phyloP scores from a whole-genome alignment of 768 basidiomycete species.

The Russula abietina region DNA sequence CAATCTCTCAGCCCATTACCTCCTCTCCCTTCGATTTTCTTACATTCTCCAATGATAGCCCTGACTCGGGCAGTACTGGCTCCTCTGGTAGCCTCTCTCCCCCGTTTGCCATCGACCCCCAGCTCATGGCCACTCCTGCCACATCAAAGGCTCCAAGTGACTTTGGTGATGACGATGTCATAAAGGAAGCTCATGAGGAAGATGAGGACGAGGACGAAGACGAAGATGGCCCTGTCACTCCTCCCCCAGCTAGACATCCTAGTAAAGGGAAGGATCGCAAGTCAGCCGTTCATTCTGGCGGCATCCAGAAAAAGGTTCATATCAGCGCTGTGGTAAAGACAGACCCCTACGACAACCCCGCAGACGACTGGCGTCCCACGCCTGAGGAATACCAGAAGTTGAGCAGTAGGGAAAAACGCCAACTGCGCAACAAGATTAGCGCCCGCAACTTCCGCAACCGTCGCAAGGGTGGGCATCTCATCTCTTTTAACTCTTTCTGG shows the following conservation, averaged over 20 bases:
- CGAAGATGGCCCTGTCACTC: constrained; percentile 28
- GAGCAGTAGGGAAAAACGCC: constrained; percentile 92
- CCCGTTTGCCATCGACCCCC: constrained; percentile 60
- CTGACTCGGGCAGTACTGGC: constrained; percentile 25
- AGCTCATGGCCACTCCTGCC: constrained; percentile 64
- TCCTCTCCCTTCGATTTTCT: constrained; percentile 38
- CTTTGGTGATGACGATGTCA: constrained; percentile 37
- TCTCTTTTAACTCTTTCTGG: constrained; percentile 2
- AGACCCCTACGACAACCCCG: constrained; percentile 46
- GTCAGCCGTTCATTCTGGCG: constrained; percentile 68
- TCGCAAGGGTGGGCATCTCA: constrained; percentile 63
- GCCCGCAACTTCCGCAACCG: constrained; percentile 93
- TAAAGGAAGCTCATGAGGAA: constrained; percentile 30
- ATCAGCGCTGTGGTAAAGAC: constrained; percentile 34
- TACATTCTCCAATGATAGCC: constrained; percentile 32
- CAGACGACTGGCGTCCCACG: constrained; percentile 78
- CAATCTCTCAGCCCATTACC: constrained; percentile 27
- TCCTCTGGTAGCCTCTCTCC: constrained; percentile 28
- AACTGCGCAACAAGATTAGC: constrained; percentile 93
- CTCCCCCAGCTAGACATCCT: constrained; percentile 30
- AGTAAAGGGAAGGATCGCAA: constrained; percentile 52
- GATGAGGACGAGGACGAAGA: constrained; percentile 31
- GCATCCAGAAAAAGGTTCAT: constrained; percentile 55
- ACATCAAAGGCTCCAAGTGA: constrained; percentile 39
- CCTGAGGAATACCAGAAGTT: constrained; percentile 96